A percentile compares a stretch with the other conserved stretches of the same genome.
These are phyloP conservation scores for Myochromella boudieri DNA, from an alignment of 768 basidiomycete genomes.

Conservation along the genomic window DNA sequence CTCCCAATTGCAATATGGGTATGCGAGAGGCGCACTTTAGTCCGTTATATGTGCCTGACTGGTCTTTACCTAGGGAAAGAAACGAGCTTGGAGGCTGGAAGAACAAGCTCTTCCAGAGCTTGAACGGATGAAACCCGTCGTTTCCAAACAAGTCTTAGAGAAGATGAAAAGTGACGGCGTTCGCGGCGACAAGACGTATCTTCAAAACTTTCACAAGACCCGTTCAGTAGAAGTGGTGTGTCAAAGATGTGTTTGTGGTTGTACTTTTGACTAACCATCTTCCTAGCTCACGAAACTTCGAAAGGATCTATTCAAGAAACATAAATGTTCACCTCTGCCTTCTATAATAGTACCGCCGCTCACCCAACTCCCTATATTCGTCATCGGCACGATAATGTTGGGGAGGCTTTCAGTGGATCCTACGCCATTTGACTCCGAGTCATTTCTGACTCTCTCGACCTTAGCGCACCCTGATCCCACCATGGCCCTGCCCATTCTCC, in stretches of 20 bases:
- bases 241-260: constrained; percentile 4
- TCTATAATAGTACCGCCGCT: constrained; percentile 63
- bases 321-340: constrained; percentile 55
- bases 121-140: constrained; percentile 44
- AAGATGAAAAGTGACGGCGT: constrained; percentile 58
- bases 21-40: too few relatives aligned
- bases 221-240: constrained; percentile 50
- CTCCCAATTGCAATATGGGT: constrained; percentile 82
- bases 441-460: constrained; percentile 72
- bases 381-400: constrained; percentile 62
- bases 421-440: constrained; percentile 75
- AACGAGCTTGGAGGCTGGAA: constrained; percentile 58
- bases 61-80: constrained; percentile 49
- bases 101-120: constrained; percentile 60
- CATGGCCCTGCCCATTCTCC: constrained; percentile 61
- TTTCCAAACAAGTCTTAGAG: constrained; percentile 41
- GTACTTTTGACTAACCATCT: constrained; percentile 1
- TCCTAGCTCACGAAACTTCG: constrained; percentile 51
- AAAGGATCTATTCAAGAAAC: constrained; percentile 57
- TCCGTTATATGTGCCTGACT: neutral
- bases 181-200: constrained; percentile 51
- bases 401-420: constrained; percentile 51
- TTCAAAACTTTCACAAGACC: constrained; percentile 47
- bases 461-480: constrained; percentile 73
- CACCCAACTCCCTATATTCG: constrained; percentile 72